Percentiles rank a stretch among this genome's conserved stretches.
Evolutionary conservation across 106 monocot genomes (phyloP).

Genomic region (Allium fistulosum): DNA sequence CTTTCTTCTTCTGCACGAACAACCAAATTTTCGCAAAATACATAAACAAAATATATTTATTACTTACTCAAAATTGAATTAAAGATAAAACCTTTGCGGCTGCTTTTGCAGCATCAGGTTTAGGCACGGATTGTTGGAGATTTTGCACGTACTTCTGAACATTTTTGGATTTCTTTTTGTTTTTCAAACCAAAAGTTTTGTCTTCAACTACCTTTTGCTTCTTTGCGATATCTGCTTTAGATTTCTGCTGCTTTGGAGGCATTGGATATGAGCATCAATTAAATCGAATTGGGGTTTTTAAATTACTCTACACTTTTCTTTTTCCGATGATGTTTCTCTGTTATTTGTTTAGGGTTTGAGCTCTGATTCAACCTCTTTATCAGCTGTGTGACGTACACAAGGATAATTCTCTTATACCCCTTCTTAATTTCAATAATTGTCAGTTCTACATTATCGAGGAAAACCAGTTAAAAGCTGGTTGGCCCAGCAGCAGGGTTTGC

Average conservation of each 20-base stretch:
- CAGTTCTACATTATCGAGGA: too few species aligned
- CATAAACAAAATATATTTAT: constrained; percentile 1
- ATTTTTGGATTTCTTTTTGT: constrained; percentile 98
- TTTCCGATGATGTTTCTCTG: too few species aligned
- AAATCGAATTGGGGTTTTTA: background rate
- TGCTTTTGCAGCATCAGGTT: constrained; percentile 68
- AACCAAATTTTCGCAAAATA: constrained; percentile 10
- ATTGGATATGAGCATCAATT: constrained; percentile 4
- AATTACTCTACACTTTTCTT: too few species aligned
- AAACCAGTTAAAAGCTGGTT: too few species aligned
- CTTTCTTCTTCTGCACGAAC: constrained; percentile 69
- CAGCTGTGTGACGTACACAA: too few species aligned
- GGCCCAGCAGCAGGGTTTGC: too few species aligned
- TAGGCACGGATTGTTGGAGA: constrained; percentile 71
- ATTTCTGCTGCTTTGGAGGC: constrained; percentile 28
- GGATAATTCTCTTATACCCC: too few species aligned
- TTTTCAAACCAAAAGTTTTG: constrained; percentile 98
- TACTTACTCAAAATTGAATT: background rate
- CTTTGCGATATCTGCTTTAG: constrained; percentile 86
- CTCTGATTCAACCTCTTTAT: too few species aligned
- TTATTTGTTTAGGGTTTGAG: too few species aligned
- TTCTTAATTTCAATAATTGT: too few species aligned
- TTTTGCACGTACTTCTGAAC: constrained; percentile 97
- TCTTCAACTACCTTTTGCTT: constrained; percentile 99
- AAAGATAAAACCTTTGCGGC: constrained; percentile 49